phyloP scores from a whole-genome alignment of 1,284 basidiomycete genomes.

The Trametes versicolor region DNA sequence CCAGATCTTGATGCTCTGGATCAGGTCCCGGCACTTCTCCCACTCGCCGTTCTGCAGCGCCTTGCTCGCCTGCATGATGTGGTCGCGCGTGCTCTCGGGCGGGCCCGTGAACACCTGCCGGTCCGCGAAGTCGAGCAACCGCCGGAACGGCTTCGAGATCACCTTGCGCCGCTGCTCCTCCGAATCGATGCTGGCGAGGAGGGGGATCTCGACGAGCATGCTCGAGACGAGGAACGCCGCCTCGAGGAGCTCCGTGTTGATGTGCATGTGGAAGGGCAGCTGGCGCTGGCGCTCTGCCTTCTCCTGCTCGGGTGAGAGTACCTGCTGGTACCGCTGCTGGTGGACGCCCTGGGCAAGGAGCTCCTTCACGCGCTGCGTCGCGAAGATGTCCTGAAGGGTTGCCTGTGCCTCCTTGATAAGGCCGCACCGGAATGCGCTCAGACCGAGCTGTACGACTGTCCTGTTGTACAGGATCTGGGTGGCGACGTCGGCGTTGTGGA shows the following conservation, averaged over 20 bases:
- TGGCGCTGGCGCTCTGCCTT: constrained; percentile 96
- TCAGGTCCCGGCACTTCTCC: constrained; percentile 93
- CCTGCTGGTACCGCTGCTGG: constrained; percentile 90
- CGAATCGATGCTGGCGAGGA: constrained; percentile 93
- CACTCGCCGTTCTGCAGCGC: constrained; percentile 97
- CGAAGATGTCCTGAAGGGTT: constrained; percentile 95
- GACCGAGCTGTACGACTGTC: constrained; percentile 95
- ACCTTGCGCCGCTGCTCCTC: constrained; percentile 93
- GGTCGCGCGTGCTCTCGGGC: constrained; percentile 97
- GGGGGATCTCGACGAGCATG: constrained; percentile 98
- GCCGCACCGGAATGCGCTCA: constrained; percentile 96
- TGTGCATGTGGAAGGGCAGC: constrained; percentile 99
- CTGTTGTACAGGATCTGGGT: constrained; percentile 99
- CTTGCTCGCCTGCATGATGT: constrained; percentile 99
- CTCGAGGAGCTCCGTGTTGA: constrained; percentile 98
- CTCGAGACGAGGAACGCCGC: constrained; percentile 97
- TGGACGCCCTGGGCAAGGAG: constrained; percentile 97
- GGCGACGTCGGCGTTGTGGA: constrained; percentile 94
- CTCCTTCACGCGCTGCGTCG: constrained; percentile 96
- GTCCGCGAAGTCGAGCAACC: constrained; percentile 96
- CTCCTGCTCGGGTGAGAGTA: constrained; percentile 94
- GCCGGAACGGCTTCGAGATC: constrained; percentile 95
- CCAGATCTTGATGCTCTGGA: constrained; percentile 99
- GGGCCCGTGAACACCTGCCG: constrained; percentile 98
- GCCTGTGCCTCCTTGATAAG: constrained; percentile 95